Evolutionary conservation across 108 stramenopile genomes (phyloP), one percentile per base, ranked within the genome.

Genomic region (Pseudonitzschia delicatissima): DNA sequence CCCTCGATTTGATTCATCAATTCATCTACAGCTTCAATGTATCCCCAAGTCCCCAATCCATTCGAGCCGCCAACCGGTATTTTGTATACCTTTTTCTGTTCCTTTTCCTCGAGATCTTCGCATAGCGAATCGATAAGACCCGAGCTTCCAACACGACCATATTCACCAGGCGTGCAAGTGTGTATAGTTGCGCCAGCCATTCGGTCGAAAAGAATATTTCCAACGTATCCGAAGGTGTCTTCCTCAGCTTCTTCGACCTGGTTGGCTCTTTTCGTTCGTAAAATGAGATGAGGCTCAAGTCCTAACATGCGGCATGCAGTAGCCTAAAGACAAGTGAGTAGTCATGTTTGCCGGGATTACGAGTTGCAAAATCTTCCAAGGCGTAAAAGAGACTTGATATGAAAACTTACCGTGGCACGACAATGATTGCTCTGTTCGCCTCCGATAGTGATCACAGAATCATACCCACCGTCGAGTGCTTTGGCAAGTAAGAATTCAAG

Each of bases 341-440:
- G n/a, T n/a, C n/a, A n/a, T n/a, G n/a, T n/a, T n/a, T n/a, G n/a
- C n/a, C n/a, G n/a, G n/a, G n/a, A n/a, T n/a, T n/a, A n/a, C n/a
- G 40, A 15, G 11, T 42, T 15, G 40, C 15, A 42, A 42, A 42
- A 42, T 15, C 11, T 11, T 42, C 15, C 40, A 42, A 42, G 15
- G 15, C 13, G 15, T 11, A 42, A 1, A 42, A 15, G 11, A 15
- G 15, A 15, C 11, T 42, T 15, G 1, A 2, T 11, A 2, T 15
- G 15, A 42, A 42, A 42, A 55, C 53, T 23, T 55, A 55, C 53
- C 12, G 95, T 96, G 21, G 92, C 92, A 1, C 95, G 82, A 77
- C 92, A 93, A 68, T 96, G 95, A 80, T 96, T 96, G 63, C 77
- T 79, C 77, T 96, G 95, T 53, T 85, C 87, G 3, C 92, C 95